These are phyloP conservation scores for Colletotrichum sp. DNA, from an alignment of 2,329 filamentous ascomycete genomes.

Conservation along the genomic window DNA sequence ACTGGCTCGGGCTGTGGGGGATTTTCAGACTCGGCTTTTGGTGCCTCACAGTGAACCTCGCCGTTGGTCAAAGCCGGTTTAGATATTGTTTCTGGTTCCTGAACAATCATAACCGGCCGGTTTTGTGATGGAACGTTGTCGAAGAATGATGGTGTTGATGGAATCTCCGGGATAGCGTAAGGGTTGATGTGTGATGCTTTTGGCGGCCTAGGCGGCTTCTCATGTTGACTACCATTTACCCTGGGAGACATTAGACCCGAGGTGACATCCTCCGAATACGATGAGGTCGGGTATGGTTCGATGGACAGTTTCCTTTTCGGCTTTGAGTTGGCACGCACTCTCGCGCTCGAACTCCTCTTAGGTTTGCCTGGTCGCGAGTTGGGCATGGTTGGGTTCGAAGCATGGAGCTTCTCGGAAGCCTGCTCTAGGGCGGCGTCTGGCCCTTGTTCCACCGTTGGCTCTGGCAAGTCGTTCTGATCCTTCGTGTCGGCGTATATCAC, in stretches of 20 bases:
- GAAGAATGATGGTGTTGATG: constrained; percentile 40
- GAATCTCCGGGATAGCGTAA: constrained; percentile 36
- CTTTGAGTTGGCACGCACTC: constrained; percentile 30
- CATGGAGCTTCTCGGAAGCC: constrained; percentile 11
- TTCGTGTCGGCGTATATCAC: constrained; percentile 20
- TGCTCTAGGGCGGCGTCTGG: neutral
- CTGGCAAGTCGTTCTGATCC: constrained; percentile 19
- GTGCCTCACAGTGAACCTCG: neutral
- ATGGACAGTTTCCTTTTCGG: constrained; percentile 30
- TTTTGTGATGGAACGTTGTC: constrained; percentile 36
- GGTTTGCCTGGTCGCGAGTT: neutral
- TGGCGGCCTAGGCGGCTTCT: constrained; percentile 36
- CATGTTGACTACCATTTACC: constrained; percentile 31
- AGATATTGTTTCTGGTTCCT: constrained; percentile 8
- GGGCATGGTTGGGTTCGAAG: neutral
- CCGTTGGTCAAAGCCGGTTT: neutral
- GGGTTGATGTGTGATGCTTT: constrained; percentile 29
- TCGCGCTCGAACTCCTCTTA: constrained; percentile 25
- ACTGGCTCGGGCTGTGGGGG: neutral
- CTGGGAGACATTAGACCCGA: constrained; percentile 32
- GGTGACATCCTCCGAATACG: constrained; percentile 31
- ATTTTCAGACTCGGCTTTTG: neutral
- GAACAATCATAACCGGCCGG: constrained; percentile 1
- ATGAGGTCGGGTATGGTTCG: constrained; percentile 31
- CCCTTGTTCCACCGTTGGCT: neutral